A percentile compares a stretch with the other conserved stretches of the same genome.
Conservation (phyloP, 495 filamentous ascomycete species). For the Penicillium silybi region DNA sequence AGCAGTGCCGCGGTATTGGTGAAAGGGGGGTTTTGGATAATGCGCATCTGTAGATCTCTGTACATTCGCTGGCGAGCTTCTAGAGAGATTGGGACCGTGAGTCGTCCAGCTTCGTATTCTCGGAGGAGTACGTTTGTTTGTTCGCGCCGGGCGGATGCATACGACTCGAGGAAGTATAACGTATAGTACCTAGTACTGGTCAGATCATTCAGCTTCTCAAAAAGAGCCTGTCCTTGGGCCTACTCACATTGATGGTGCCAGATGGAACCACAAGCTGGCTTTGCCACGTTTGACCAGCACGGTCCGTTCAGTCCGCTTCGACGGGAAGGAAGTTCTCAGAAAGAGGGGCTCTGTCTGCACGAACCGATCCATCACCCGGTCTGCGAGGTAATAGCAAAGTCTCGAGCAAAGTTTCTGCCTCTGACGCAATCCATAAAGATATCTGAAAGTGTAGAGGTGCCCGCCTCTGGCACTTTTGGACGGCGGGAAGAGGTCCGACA, state of each 20-base stretch:
- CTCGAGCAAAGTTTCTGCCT: constrained; percentile 39
- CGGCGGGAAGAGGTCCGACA: constrained; percentile 45
- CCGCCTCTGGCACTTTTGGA: constrained; percentile 43
- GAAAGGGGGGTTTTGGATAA: constrained; percentile 42
- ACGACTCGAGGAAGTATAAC: constrained; percentile 41
- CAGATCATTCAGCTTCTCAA: not conserved
- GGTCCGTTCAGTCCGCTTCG: constrained; percentile 28
- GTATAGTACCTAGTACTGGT: constrained; percentile 34
- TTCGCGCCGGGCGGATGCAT: constrained; percentile 38
- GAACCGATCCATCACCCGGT: constrained; percentile 42
- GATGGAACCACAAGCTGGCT: constrained; percentile 35
- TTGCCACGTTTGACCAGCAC: constrained; percentile 32
- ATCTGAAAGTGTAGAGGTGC: constrained; percentile 43
- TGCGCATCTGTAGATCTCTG: constrained; percentile 34
- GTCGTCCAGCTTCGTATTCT: constrained; percentile 38
- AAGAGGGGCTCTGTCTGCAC: constrained; percentile 27
- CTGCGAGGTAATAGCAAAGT: constrained; percentile 42
- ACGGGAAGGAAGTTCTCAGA: constrained; percentile 31
- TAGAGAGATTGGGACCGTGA: constrained; percentile 36
- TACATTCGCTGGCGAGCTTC: constrained; percentile 36
- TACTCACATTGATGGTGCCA: constrained; percentile 42
- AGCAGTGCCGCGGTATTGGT: constrained; percentile 41
- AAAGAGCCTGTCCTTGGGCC: not conserved
- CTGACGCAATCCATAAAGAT: constrained; percentile 34
- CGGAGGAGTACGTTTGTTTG: constrained; percentile 39